Base-by-base conservation (phyloP, 495 filamentous ascomycete species). In the Tetracladium setigerum region DNA sequence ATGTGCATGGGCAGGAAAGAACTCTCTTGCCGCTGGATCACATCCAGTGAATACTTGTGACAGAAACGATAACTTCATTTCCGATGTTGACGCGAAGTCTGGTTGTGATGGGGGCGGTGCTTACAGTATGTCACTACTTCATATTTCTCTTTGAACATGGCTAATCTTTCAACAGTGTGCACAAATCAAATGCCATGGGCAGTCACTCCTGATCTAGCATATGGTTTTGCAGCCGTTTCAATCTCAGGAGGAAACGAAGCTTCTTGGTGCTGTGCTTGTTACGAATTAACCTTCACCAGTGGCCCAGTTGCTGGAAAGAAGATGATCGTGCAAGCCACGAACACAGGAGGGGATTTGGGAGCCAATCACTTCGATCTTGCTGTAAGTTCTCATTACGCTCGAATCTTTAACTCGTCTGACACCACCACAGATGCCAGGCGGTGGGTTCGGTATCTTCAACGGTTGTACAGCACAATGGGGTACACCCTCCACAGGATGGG, bases 221-320 rank as follows among this genome's bases (percentile, higher is more conserved):
- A 86, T 61, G 82, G 82, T 27, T 84, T 76, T 62, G 78, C 80
- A 4, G 79, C 81, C 22, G 79, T 81, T 15, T 71, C 66, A 40
- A 67, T 81, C 52, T 49, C 58, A 2, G 76, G 74, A 40, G 64
- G 67, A 46, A 74, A 62, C 30, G 79, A 83, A 64, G 59, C 54
- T 5, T 53, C 56, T 4, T 84, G 79, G 80, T 84, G 82, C 68
- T 84, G 82, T 59, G 68, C 75, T 49, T 84, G 82, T 62, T 86
- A 83, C 61, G 70, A 83, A 64, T 17, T 81, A 33, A 81, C 78
- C 11, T 82, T 83, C 59, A 82, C 78, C 10, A 70, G 67, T 54
- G 75, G 71, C 2, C 59, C 76, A 0, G 69, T 76, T 13, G 50
- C 33, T 76, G 79, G 41, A 78, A 79, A 81, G 62, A 67, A 66